Evolutionary conservation across 192 early-diverging fungal species (phyloP), one percentile per base, ranked within the genome.

Genomic region (Coemansia sp.): DNA sequence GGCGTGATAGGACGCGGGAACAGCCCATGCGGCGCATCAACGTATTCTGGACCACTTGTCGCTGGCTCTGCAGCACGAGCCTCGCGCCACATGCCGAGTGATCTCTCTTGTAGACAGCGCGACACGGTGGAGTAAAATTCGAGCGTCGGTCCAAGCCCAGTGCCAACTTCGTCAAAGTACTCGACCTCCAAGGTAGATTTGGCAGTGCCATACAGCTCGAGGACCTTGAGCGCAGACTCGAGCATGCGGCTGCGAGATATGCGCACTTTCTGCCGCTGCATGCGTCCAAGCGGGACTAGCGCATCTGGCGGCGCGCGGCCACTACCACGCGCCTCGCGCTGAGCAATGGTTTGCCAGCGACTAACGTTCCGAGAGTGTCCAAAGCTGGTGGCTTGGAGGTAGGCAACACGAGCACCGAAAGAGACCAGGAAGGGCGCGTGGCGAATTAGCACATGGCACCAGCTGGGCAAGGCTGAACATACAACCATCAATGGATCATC

Each of bases 161-260:
- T 94, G 12, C 96, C 96, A 27, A 93, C 95, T 61, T 98, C 96
- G 65, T 95, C 94, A 73, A 91, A 91, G 67, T 95, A 98, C 75
- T 98, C 95, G n/a, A 98, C 88, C 69, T 98, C 96, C 29, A 98
- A 78, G 55, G 93, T 79, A 8, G 91, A 75, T 34, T 90, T 88
- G 4, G 79, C 76, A 7, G 78, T 86, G 16, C 90, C 91, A 71
- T 93, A 96, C 49, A 94, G 71, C 47, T 95, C 91, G 75, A 97
- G 86, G n/a, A 98, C 92, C 61, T 93, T 92, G 24, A 93, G 83
- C 70, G 95, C 92, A 3, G 89, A 91, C 52, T 94, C 93, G 2
- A 98, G 76, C 40, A 97, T 87, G n/a, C 89, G 82, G 11, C 78
- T 75, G 34, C 96, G 86, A 2, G 89, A 85, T 18, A 98, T 92